phyloP scores from a whole-genome alignment of 1,139 yeast genomes.

The Yamadazyma songkhlaensis region DNA sequence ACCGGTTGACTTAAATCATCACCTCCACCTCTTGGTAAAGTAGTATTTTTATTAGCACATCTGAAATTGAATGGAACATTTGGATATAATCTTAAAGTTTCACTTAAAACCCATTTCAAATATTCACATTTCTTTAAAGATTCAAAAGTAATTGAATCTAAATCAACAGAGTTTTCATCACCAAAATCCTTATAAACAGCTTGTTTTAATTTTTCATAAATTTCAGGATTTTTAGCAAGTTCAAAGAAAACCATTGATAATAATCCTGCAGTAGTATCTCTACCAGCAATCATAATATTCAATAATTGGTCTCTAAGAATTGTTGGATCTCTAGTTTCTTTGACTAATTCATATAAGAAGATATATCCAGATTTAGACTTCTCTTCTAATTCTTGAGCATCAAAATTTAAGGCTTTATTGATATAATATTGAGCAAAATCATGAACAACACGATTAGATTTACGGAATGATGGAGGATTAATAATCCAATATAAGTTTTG shows the following conservation, averaged over 20 bases:
- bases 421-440: conserved; percentile 27
- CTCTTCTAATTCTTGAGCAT: conserved; percentile 22
- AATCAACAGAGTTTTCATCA: conserved; percentile 15
- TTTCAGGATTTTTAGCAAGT: conserved; percentile 21
- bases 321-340: conserved; percentile 23
- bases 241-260: conserved; percentile 25
- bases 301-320: conserved; percentile 27
- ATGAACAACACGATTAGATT: conserved; percentile 22
- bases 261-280: conserved; percentile 32
- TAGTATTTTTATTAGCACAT: conserved; percentile 40
- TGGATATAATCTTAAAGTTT: conserved; percentile 53
- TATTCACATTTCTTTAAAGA: conserved; percentile 43
- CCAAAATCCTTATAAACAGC: conserved; percentile 22
- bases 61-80: conserved; percentile 54
- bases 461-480: conserved; percentile 23
- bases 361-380: conserved; percentile 20
- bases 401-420: conserved; percentile 25
- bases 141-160: conserved; percentile 41
- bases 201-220: conserved; percentile 21
- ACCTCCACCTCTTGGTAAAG: conserved; percentile 56
- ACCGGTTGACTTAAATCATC: conserved; percentile 39
- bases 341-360: conserved; percentile 28
- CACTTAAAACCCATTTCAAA: conserved; percentile 46
- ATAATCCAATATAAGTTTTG: conserved; percentile 23
- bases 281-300: conserved; percentile 32